phyloP scores from a whole-genome alignment of 768 basidiomycete species.

The Xanthoconium purpureum region DNA sequence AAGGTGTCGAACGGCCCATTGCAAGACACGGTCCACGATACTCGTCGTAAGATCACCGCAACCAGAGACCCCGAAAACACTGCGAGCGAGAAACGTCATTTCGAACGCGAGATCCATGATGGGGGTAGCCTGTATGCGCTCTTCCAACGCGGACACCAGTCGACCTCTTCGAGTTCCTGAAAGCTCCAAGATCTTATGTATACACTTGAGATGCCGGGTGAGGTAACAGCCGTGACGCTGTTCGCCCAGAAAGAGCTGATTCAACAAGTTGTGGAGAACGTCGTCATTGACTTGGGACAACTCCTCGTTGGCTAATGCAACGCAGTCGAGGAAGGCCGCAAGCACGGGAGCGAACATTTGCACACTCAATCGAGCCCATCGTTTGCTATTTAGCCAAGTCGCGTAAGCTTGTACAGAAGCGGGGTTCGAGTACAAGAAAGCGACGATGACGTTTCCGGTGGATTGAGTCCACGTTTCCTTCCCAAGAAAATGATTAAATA shows the following conservation, averaged over 20 bases:
- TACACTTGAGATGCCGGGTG: slow-evolving; percentile 20
- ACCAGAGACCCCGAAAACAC: slow-evolving; percentile 21
- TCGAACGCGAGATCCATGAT: slow-evolving; percentile 30
- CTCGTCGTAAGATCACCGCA: slow-evolving; percentile 26
- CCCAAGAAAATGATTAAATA: slow-evolving; percentile 37
- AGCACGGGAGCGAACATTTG: slow-evolving; percentile 39
- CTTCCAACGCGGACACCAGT: slow-evolving; percentile 24
- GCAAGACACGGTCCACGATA: slow-evolving; percentile 46
- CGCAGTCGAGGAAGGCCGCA: slow-evolving; percentile 46
- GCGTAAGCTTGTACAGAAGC: slow-evolving; percentile 26
- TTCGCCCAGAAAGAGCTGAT: slow-evolving; percentile 16
- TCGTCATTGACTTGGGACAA: slow-evolving; percentile 22
- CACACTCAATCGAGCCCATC: slow-evolving; percentile 13
- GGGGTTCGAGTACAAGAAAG: slow-evolving; percentile 42
- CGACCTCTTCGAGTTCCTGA: slow-evolving; percentile 19
- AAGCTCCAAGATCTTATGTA: slow-evolving; percentile 28
- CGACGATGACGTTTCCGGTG: slow-evolving; percentile 42
- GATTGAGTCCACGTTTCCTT: slow-evolving; percentile 43
- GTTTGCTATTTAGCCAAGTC: slow-evolving; percentile 39
- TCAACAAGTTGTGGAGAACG: slow-evolving; percentile 32
- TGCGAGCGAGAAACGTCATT: slow-evolving; percentile 33
- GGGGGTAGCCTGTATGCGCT: slow-evolving; percentile 26
- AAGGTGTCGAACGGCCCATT: slow-evolving; percentile 51
- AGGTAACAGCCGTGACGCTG: neutral
- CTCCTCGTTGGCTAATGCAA: slow-evolving; percentile 14